Evolutionary conservation across 78 protist genomes (phyloP).

Genomic region (Dictyostelium brefeldianum): DNA sequence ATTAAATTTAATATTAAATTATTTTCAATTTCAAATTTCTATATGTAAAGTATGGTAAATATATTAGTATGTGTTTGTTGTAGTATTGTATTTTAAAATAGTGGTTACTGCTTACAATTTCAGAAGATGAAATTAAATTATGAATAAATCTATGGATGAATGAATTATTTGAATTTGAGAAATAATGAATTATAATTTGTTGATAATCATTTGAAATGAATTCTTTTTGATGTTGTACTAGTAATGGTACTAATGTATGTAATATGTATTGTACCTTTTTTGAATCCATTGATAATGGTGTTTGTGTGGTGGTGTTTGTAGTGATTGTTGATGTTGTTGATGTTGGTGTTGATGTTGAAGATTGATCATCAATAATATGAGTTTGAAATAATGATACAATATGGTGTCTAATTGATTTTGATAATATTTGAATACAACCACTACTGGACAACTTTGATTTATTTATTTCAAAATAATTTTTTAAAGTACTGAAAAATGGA

Average conservation of each 20-base stretch:
- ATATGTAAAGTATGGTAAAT: too few species aligned
- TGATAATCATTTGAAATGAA: constrained; percentile 25
- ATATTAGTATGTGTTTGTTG: too few species aligned
- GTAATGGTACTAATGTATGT: constrained; percentile 17
- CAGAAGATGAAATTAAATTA: constrained; percentile 31
- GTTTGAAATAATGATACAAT: constrained; percentile 21
- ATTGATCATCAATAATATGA: neutral
- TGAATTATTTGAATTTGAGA: constrained; percentile 14
- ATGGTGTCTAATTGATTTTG: constrained; percentile 16
- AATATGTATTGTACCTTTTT: constrained; percentile 12
- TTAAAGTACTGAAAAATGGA: neutral
- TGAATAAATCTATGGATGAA: constrained; percentile 26
- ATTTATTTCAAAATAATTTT: too few species aligned
- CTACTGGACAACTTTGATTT: neutral
- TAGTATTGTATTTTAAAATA: too few species aligned
- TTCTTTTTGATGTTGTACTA: constrained; percentile 18
- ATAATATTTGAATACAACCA: neutral
- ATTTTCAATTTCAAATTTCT: neutral
- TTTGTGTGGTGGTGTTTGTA: neutral
- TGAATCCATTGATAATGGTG: constrained; percentile 13
- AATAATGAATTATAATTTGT: neutral
- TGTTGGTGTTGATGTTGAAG: neutral
- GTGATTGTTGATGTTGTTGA: neutral
- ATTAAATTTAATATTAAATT: neutral
- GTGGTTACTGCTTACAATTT: neutral